phyloP scores from a whole-genome alignment of 371 early-diverging fungal species.

The Mucor racemosus region DNA sequence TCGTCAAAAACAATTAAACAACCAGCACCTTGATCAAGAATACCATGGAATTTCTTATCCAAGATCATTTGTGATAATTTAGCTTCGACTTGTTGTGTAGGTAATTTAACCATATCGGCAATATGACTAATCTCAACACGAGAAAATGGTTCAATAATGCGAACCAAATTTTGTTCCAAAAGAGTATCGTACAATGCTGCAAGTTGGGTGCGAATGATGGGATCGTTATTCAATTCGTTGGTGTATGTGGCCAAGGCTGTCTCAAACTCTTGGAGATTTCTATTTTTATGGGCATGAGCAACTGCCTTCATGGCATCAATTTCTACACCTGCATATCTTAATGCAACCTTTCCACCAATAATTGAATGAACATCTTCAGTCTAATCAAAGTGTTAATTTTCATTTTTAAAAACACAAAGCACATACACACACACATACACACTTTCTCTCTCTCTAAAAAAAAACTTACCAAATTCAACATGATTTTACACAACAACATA shows the following conservation, averaged over 20 bases:
- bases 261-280: slow-evolving; percentile 94
- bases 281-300: slow-evolving; percentile 92
- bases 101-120: slow-evolving; percentile 90
- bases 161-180: slow-evolving; percentile 95
- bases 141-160: slow-evolving; percentile 98
- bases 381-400: slow-evolving; percentile 33
- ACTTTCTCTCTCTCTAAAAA: neutral
- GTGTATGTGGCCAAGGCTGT: slow-evolving; percentile 84
- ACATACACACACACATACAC: too few relatives aligned
- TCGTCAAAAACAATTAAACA: slow-evolving; percentile 95
- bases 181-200: slow-evolving; percentile 95
- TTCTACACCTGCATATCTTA: slow-evolving; percentile 74
- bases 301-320: slow-evolving; percentile 95
- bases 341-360: slow-evolving; percentile 82
- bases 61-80: slow-evolving; percentile 99
- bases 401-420: too few relatives aligned
- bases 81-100: slow-evolving; percentile 89
- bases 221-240: slow-evolving; percentile 88
- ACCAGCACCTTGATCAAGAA: slow-evolving; percentile 97
- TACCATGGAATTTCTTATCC: slow-evolving; percentile 94
- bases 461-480: slow-evolving; percentile 85
- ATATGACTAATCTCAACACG: slow-evolving; percentile 96
- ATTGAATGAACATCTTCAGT: slow-evolving; percentile 89
- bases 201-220: slow-evolving; percentile 90
- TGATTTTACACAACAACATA: slow-evolving; percentile 97